Evolutionary conservation across 345 rosid species (phyloP), one percentile per base, ranked within the genome.

Genomic region (Turnera subulata): DNA sequence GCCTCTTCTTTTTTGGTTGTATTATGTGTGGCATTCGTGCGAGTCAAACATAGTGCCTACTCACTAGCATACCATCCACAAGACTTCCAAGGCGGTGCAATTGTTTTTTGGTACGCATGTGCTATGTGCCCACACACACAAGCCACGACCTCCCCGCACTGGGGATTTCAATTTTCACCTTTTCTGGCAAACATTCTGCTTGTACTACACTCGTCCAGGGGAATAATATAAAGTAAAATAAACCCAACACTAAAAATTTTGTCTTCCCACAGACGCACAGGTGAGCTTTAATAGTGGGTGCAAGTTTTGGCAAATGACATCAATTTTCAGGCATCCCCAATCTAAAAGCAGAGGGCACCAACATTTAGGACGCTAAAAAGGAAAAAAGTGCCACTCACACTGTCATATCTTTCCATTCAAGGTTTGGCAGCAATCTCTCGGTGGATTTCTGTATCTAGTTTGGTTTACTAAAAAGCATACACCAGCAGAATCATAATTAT

Each of bases 1-100:
- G 8, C 5, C 35, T 5, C 62, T 42, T 62, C 51, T 62, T 29
- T n/a, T n/a, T n/a, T n/a, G n/a, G n/a, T n/a, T n/a, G n/a, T n/a
- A 48, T 48, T 56, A 25, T 58, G 46, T 50, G 50, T 68, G 76
- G 69, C 17, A n/a, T 56, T 42, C 69, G 67, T 59, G 74, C 50
- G 61, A 53, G 26, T 17, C 20, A 49, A 49, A 26, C 35, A 50
- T 50, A 21, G 48, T 16, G 39, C 39, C 44, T n/a, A n/a, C n/a
- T n/a, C n/a, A n/a, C n/a, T n/a, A 56, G 20, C 37, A 46, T 19
- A 46, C 11, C 40, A 33, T 20, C 42, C 46, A 8, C 6, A 38
- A 50, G 65, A 54, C 40, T 46, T 32, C n/a, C 35, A 25, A 22
- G 46, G 56, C 55, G 46, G 53, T 59, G 52, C 59, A 53, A 39